Evolutionary conservation across 2,329 filamentous ascomycete species (phyloP).

Genomic region (Sporothrix mexicana): DNA sequence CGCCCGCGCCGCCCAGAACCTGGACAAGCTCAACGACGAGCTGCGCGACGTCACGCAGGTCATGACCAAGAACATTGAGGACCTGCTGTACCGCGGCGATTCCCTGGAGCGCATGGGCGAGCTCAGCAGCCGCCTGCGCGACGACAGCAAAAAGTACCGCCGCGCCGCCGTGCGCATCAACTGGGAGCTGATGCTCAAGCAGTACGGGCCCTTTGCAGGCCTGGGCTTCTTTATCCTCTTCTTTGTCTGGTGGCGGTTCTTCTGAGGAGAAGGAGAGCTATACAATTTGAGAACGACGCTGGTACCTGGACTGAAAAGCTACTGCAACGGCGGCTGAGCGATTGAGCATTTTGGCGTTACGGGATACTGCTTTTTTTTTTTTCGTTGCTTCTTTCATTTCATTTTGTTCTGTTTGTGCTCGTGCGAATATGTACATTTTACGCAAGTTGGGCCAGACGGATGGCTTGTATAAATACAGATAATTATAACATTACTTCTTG

Average conservation of each 20-base stretch:
- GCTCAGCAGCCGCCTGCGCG: slow-evolving; percentile 81
- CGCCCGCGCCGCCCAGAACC: slow-evolving; percentile 85
- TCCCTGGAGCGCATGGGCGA: slow-evolving; percentile 97
- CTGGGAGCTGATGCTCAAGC: slow-evolving; percentile 94
- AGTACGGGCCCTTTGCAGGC: slow-evolving; percentile 90
- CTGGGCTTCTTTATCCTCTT: slow-evolving; percentile 82
- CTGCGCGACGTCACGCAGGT: slow-evolving; percentile 97
- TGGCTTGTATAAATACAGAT: slow-evolving; percentile 3
- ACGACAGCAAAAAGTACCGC: slow-evolving; percentile 94
- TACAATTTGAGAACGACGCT: background rate
- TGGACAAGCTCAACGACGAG: slow-evolving; percentile 96
- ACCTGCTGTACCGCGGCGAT: slow-evolving; percentile 92
- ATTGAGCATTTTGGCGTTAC: slow-evolving; percentile 25
- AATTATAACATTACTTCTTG: background rate
- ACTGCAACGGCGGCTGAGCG: background rate
- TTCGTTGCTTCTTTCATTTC: background rate
- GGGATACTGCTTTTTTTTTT: background rate
- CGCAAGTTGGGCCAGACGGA: background rate
- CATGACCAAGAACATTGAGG: slow-evolving; percentile 99
- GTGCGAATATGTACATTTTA: background rate
- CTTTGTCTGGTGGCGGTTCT: slow-evolving; percentile 93
- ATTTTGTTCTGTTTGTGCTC: background rate
- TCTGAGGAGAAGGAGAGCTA: slow-evolving; percentile 54
- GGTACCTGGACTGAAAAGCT: background rate
- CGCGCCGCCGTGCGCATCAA: slow-evolving; percentile 94